Base-by-base conservation (phyloP, 495 filamentous ascomycete species). In the Penicillium bovifimosum region DNA sequence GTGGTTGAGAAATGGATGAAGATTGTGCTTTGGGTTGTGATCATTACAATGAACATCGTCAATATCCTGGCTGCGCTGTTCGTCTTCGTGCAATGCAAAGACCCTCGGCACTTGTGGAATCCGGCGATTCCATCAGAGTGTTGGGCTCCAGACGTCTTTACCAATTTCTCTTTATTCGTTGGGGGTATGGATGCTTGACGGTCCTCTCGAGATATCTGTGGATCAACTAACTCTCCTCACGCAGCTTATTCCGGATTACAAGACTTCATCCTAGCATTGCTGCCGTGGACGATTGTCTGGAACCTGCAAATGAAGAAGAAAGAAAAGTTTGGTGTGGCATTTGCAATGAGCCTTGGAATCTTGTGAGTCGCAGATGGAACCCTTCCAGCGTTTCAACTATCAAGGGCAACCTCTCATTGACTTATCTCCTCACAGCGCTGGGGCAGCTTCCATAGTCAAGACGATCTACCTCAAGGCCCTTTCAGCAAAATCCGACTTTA, bases 201-300 rank as follows among this genome's bases (percentile, higher is more conserved):
- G n/a, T n/a, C n/a, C n/a, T n/a, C n/a, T n/a, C n/a, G n/a, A n/a
- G n/a, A n/a, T n/a, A n/a, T n/a, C n/a, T n/a, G n/a, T n/a, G n/a
- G n/a, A n/a, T n/a, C 24, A 10, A 27, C 32, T 38, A 27, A 10
- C 24, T 31, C 17, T 10, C 31, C 26, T 10, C n/a, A 2, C 18
- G 10, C 32, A 63, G 58, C 61, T 4, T 63, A 63, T n/a, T 63
- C 58, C 13, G 60, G 58, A 13, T 46, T 54, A 8, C 57, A 58
- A 36, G 61, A 61, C 26, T 58, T 61, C 18, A 48, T 58, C 6
- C 32, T 63, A 8, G 61, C 61, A 9, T 20, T 61, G 0, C 35
- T 63, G 0, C 58, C 61, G 1, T 63, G 61, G 58, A 50, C 54
- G 26, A 53, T 57, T 29, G 49, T 63, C 7, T 63, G 58, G 61